Evolutionary conservation across 148 eudicot species (phyloP), one percentile per base, ranked within the genome.

Genomic region (Silene conica): DNA sequence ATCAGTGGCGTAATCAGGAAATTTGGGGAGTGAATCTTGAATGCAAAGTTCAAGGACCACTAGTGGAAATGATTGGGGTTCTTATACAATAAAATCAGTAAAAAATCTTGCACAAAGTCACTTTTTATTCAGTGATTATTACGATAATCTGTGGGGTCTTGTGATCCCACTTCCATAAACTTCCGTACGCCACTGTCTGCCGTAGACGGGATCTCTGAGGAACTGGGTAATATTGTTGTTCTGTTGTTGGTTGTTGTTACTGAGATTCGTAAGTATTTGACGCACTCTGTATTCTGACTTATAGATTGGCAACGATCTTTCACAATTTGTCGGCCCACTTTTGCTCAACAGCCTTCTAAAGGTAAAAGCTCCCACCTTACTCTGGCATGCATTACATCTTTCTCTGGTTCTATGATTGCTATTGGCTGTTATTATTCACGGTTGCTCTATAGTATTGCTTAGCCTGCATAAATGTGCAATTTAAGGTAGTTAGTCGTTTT

Each of bases 291-390:
- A 41, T 77, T 69, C 21, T 73, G 25, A 70, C 71, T 56, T 86
- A 79, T 72, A 90, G 96, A 87, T 90, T 62, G 92, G 92, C 67
- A 90, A 90, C 77, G 96, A 90, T 83, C 81, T 84, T 67, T 85
- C 90, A 38, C 96, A 90, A 80, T 90, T 90, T 80, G 84, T 88
- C 54, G 96, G 96, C 18, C 96, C 96, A 12, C 77, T 87, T 55
- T 80, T 90, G 70, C 76, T 90, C 75, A 90, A 83, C 75, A 73
- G 74, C 62, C 92, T 90, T 50, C 86, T 90, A 71, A 67, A 74
- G 92, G 96, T 88, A 12, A 80, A 80, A 79, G 50, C 66, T 79
- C 26, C 63, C 41, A 3, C 6, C 66, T 45, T 12, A 23, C 65
- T 4, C 22, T 20, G 38, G 21, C 57, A 70, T 26, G 22, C 25